Evolutionary conservation across 2,329 filamentous ascomycete genomes (phyloP), one percentile per base, ranked within the genome.

Genomic region (Xylaria sp.): DNA sequence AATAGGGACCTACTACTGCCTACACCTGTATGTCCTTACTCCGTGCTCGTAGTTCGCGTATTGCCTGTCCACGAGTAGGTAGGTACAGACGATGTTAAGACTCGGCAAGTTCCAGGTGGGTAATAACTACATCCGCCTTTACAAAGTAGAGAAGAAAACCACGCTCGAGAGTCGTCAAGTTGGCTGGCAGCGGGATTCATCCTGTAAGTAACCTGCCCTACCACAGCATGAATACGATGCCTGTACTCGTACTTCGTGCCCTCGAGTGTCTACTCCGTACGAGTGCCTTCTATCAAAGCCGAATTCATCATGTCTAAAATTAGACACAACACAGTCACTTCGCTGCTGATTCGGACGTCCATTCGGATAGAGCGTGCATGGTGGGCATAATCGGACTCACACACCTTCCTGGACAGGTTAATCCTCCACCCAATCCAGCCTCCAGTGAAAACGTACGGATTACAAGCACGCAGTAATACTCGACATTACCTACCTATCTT

Each of bases 371-470:
- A 39, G 49, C 34, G 16, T 58, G 42, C 19, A 11, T 34, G 30
- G 52, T 30, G 13, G 16, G 39, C 34, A 57, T 30, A 46, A 30
- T 61, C 54, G 48, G 48, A 37, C 47, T 57, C 53, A 23, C 37
- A 39, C 58, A 64, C 58, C 60, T 63, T 63, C 63, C 60, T 52
- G 42, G 54, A 58, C 59, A 58, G 59, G 63, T 44, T 59, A 63
- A 59, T 59, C 58, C 53, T 62, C 55, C 55, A 55, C 46, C 7
- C 53, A 50, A 9, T 42, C 37, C 37, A 13, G 11, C 37, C 37
- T 42, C 37, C 37, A 13, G 37, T 3, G 37, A 42, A 9, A 42
- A 9, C 9, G 37, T 10, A 16, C 16, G 16, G 16, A 16, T 16
- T 16, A 16, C 16, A 16, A 16, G 16, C 16, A 16, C 16, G 16